Evolutionary conservation across 208 protist species (phyloP), one percentile per base, ranked within the genome.

Genomic region (Leishmania mexicana): DNA sequence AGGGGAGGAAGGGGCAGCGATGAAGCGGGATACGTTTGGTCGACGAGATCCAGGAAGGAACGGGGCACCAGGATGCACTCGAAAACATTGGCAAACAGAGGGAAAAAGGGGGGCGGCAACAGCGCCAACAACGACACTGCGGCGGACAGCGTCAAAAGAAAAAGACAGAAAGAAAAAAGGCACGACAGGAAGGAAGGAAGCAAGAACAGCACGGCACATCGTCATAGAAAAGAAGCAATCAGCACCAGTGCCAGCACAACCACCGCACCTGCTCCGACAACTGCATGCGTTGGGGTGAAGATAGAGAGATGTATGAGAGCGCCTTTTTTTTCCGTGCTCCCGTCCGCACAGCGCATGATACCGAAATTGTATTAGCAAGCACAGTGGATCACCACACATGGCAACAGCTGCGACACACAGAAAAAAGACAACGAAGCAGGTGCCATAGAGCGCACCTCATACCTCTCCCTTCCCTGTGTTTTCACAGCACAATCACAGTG

Each of bases 281-380:
- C 57, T 81, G 40, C 13, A 40, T 62, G 24, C 47, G 53, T 17
- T 84, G n/a, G 35, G 70, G 67, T 72, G 40, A 85, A 67, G 31
- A 67, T 11, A 83, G 31, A 6, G 40, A 64, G 24, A 73, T 83
- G 35, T 0, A 51, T 75, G 71, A 45, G 65, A 42, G 57, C 70
- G 51, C 31, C 19, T 13, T 57, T 24, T 47, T 60, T 42, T n/a
- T 47, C 19, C 24, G 28, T 6, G 65, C 40, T n/a, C 21, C 42
- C 65, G 38, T 24, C 21, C 15, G 65, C 8, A n/a, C 19, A 72
- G 65, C 38, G 15, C 40, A 15, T 72, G 40, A n/a, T 10, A 15
- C 65, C 65, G 65, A 7, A 47, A 47, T 47, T n/a, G 65, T 38
- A n/a, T 47, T n/a, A n/a, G 21, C 38, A 17, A 72, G 15, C 15